Evolutionary conservation across 192 early-diverging fungal genomes (phyloP), one percentile per base, ranked within the genome.

Genomic region (Backusella parvicylindrica): DNA sequence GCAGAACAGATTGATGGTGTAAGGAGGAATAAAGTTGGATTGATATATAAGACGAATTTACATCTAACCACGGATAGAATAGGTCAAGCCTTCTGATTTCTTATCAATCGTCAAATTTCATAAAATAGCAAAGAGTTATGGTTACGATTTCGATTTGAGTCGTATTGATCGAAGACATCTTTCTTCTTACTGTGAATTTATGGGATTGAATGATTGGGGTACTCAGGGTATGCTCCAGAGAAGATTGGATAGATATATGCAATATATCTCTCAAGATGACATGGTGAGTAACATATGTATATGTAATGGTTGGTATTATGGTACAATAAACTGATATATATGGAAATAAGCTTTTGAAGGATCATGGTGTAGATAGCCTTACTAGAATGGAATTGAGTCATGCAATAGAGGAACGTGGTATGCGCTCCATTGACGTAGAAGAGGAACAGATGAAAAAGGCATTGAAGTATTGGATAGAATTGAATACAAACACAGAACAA

Each of bases 361-460:
- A 88, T 15, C 82, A 83, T 28, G 21, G 30, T 2, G 70, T 88
- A 0, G 83, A 88, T 31, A 71, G 69, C 0, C 53, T 88, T 41
- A 77, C 71, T 1, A 70, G 75, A 5, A 7, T 68, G 38, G 86
- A 88, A 60, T 63, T 88, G 18, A 80, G 84, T 21, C 38, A 83
- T 15, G 86, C 83, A 4, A 76, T 77, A 33, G 86, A 88, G 70
- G 86, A 88, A 70, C 84, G 86, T 68, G 86, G 86, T 16, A 86
- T 88, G 86, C 83, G 83, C 8, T 86, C 85, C 1, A 28, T 88
- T 12, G 82, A 80, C 30, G 73, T 77, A 7, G 75, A 79, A 28
- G 77, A 76, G 41, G 79, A 82, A 11, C 76, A 81, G 69, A 60
- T 87, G 23, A 79, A 81, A 31, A 78, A 75, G 63, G 84, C 79